Base-by-base conservation (phyloP, 139 green algal species). In the Astrephomene gubernaculifera region DNA sequence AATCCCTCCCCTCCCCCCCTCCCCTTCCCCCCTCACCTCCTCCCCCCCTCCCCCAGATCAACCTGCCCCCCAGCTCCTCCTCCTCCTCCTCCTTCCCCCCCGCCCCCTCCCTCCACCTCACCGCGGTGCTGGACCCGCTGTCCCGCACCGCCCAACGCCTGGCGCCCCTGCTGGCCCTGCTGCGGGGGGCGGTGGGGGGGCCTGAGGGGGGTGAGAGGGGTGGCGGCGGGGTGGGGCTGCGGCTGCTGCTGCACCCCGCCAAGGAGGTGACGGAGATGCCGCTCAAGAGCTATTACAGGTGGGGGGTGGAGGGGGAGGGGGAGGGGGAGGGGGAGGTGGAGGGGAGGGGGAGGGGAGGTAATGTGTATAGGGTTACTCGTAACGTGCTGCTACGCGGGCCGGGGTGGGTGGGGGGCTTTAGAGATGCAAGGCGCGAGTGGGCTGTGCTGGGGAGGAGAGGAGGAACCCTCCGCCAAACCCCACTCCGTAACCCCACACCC, bases 231-330 rank as follows among this genome's bases (percentile, higher is more conserved):
- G n/a, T n/a, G n/a, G n/a, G n/a, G n/a, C n/a, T 93, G 22, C 75
- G 69, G 17, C 63, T 95, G 38, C 65, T 79, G 31, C 85, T 98
- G 53, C 93, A 94, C 71, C 95, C 95, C 0, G 79, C 91, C 83
- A 45, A 80, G 12, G 92, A 95, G 3, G 43, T 98, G 29, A 87
- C 89, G 0, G 93, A 97, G 43, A 71, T 99, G 73, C 97, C 97
- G 2, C 88, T 99, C 31, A 98, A 98, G 86, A 95, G 86, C 41
- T 99, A 95, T 86, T 99, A 98, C 89, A 88, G 93, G 49, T 87
- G 93, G 71, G 92, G 89, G 0, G 71, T 35, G 57, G 57, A 65
- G 17, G 14, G 57, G 57, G 22, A 27, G 57, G 6, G 74, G 49
- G 21, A 36, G 70, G 8, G 36, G 35, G 36, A 33, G 67, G 7